A percentile compares a stretch with the other conserved stretches of the same genome.
These are phyloP conservation scores for Fusarium hostae DNA, from an alignment of 2,329 filamentous ascomycete genomes.

Conservation along the genomic window DNA sequence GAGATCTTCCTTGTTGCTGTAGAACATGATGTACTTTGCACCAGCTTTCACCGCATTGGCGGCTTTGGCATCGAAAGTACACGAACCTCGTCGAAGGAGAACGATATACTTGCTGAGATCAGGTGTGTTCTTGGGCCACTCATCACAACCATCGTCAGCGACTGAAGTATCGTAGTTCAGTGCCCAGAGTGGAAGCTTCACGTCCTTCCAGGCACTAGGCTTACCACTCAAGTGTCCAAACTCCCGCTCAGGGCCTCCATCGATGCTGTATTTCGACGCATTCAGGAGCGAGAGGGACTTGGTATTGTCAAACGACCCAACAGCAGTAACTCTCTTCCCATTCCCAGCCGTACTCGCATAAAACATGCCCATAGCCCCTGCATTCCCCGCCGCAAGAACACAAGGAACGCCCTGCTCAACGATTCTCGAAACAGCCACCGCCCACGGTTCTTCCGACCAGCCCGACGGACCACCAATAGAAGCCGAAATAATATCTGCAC, in stretches of 20 bases:
- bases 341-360: conserved; percentile 61
- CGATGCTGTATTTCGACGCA: conserved; percentile 55
- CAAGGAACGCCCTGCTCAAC: conserved; percentile 64
- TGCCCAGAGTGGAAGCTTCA: conserved; percentile 62
- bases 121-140: conserved; percentile 63
- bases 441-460: conserved; percentile 64
- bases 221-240: conserved; percentile 59
- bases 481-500: conserved; percentile 66
- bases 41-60: conserved; percentile 64
- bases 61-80: conserved; percentile 65
- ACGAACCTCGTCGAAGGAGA: conserved; percentile 68
- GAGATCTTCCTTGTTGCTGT: conserved; percentile 62
- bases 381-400: conserved; percentile 64
- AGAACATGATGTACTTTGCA: conserved; percentile 70
- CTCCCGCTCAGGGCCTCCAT: conserved; percentile 45
- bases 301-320: conserved; percentile 63
- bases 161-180: conserved; percentile 61
- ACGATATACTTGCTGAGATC: conserved; percentile 68
- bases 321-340: conserved; percentile 58
- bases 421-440: conserved; percentile 62
- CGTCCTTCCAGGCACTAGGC: conserved; percentile 56
- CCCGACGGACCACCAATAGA: conserved; percentile 64
- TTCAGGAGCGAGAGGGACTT: conserved; percentile 56
- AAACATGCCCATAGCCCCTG: conserved; percentile 59
- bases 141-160: conserved; percentile 61